Conservation (phyloP, 176 grass and related monocot species). For the Triticum monococcum region DNA sequence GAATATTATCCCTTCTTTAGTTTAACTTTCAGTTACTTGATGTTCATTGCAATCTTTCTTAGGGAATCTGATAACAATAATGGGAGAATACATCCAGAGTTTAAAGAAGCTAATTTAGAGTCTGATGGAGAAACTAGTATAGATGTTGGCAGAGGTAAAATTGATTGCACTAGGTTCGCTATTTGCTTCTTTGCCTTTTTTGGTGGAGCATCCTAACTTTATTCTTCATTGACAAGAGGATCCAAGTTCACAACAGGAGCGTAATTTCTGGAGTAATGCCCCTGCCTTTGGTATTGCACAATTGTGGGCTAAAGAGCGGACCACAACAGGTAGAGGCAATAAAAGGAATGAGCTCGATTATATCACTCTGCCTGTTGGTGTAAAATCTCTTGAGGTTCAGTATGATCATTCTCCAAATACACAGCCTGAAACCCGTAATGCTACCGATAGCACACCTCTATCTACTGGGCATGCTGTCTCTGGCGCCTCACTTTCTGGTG, state of each 20-base stretch:
- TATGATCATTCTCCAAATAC: slow-evolving; percentile 26
- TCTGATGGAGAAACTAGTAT: slow-evolving; percentile 28
- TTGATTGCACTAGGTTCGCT: background rate
- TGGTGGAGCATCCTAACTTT: background rate
- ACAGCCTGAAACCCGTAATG: slow-evolving; percentile 28
- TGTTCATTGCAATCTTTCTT: slow-evolving; percentile 21
- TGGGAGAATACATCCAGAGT: slow-evolving; percentile 21
- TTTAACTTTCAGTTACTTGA: background rate
- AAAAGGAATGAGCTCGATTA: slow-evolving; percentile 48
- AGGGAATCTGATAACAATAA: slow-evolving; percentile 38
- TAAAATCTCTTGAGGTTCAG: slow-evolving; percentile 54
- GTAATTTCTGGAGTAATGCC: slow-evolving; percentile 49
- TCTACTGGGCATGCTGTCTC: slow-evolving; percentile 37
- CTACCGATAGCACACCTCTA: slow-evolving; percentile 18
- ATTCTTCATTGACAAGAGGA: slow-evolving; percentile 35
- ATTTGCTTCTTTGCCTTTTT: background rate
- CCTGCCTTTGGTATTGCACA: slow-evolving; percentile 81
- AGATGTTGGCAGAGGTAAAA: slow-evolving; percentile 32
- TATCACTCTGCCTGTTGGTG: slow-evolving; percentile 76
- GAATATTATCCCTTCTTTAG: slow-evolving; percentile 9
- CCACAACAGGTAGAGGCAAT: slow-evolving; percentile 25
- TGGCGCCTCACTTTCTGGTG: slow-evolving; percentile 40
- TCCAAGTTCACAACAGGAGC: slow-evolving; percentile 47
- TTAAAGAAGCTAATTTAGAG: slow-evolving; percentile 25
- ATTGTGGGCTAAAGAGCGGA: slow-evolving; percentile 71